Conservation (phyloP, 768 basidiomycete genomes). For the Mycena capillaripes region DNA sequence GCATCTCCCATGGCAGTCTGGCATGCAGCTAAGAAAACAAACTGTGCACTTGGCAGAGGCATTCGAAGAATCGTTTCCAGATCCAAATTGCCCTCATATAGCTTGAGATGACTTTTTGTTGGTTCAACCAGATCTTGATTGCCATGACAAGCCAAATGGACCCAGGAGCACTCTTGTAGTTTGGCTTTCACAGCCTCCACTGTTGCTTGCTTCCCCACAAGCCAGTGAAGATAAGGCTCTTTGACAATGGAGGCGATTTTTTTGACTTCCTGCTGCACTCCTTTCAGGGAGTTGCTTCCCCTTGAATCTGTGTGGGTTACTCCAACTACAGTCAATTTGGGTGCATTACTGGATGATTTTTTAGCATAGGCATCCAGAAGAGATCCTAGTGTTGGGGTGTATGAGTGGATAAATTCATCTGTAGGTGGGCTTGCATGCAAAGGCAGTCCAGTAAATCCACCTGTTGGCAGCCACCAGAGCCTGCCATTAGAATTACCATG, state of each 20-base stretch:
- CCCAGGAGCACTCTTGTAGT: not conserved
- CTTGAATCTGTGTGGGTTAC: not conserved
- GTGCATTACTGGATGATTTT: not conserved
- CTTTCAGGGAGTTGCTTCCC: not conserved
- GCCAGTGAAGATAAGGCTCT: not conserved
- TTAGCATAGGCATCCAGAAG: constrained; percentile 1
- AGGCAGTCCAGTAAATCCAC: not conserved
- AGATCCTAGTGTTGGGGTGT: not conserved
- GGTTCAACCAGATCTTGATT: not conserved
- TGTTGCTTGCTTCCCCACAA: too few relatives aligned
- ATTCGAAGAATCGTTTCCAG: too few relatives aligned
- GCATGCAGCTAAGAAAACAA: too few relatives aligned
- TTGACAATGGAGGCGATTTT: not conserved
- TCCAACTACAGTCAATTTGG: not conserved
- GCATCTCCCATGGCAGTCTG: too few relatives aligned
- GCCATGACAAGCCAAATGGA: not conserved
- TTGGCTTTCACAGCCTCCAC: not conserved
- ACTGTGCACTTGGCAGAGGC: too few relatives aligned
- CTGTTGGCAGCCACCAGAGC: not conserved
- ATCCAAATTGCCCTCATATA: too few relatives aligned
- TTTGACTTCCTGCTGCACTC: not conserved
- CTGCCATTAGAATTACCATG: not conserved
- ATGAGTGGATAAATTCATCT: not conserved
- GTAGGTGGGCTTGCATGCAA: too few relatives aligned
- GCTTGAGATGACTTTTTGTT: not conserved